Evolutionary conservation across 305 asterid genomes (phyloP).

Genomic region (Ajuga reptans): DNA sequence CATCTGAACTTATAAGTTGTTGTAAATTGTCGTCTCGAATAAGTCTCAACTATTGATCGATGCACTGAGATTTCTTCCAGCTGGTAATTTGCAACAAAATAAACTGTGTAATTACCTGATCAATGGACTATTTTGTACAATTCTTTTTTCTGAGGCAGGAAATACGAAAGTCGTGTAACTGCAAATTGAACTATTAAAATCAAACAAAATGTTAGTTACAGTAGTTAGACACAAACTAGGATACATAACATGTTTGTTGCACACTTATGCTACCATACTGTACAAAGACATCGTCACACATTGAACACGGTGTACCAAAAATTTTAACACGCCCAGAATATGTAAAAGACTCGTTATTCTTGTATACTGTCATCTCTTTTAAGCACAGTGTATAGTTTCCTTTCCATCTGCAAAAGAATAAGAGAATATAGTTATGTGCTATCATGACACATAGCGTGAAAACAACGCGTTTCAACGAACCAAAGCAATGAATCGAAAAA

Average conservation of each 20-base stretch:
- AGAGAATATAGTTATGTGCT: background rate
- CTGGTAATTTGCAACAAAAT: no score
- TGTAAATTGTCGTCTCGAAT: no score
- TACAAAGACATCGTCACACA: background rate
- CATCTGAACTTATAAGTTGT: no score
- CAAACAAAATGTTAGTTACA: background rate
- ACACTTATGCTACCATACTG: constrained; percentile 5
- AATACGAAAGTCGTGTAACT: background rate
- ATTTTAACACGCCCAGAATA: background rate
- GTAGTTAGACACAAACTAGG: background rate
- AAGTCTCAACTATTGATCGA: no score
- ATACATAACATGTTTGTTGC: background rate
- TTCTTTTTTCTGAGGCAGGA: background rate
- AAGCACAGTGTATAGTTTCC: constrained; percentile 28
- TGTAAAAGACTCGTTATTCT: constrained; percentile 9
- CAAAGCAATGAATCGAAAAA: no score
- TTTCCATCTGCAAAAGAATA: constrained; percentile 43
- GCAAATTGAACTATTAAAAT: background rate
- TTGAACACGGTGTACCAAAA: constrained; percentile 1
- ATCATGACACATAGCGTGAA: background rate
- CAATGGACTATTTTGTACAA: no score
- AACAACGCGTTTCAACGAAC: no score
- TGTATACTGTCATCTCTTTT: constrained; percentile 43
- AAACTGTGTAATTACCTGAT: no score
- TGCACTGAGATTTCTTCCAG: no score